These are phyloP conservation scores for Asterella californica DNA, from an alignment of 225 moss, liverwort and hornwort species.

Conservation along the genomic window DNA sequence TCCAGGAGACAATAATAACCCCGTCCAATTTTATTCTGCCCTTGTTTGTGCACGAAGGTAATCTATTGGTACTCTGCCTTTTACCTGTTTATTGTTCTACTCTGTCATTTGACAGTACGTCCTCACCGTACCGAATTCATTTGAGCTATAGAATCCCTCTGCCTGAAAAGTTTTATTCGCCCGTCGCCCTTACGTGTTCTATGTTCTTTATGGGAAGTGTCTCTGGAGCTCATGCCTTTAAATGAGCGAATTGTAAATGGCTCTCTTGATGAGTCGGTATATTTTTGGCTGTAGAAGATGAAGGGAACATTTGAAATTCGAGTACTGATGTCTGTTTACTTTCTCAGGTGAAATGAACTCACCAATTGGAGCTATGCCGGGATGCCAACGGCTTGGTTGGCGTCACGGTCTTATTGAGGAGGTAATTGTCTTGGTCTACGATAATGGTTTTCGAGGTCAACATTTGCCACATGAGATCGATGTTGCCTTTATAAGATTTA, in stretches of 20 bases:
- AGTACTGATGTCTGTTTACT: background rate
- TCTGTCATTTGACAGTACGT: background rate
- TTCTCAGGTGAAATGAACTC: conserved; percentile 65
- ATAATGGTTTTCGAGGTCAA: too few relatives aligned
- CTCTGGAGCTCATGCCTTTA: background rate
- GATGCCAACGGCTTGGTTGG: conserved; percentile 92
- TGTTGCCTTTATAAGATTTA: background rate
- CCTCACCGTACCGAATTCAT: background rate
- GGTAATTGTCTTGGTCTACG: conserved; percentile 29
- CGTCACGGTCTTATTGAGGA: conserved; percentile 93
- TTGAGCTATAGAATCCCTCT: background rate
- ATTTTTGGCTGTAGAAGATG: background rate
- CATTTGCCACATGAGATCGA: background rate
- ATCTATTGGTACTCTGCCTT: too few relatives aligned
- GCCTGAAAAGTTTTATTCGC: too few relatives aligned
- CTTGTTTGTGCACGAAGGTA: conserved; percentile 96
- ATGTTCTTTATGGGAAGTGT: background rate
- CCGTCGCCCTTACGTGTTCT: background rate
- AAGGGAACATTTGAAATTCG: background rate
- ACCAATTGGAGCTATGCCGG: conserved; percentile 97
- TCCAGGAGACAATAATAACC: conserved; percentile 80
- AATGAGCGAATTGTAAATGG: background rate
- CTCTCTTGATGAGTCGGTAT: background rate
- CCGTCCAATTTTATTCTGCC: conserved; percentile 97
- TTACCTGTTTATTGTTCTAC: background rate